A percentile compares a stretch with the other conserved stretches of the same genome.
phyloP scores from a whole-genome alignment of 2,329 filamentous ascomycete genomes.

The Sporothrix variecibatus region DNA sequence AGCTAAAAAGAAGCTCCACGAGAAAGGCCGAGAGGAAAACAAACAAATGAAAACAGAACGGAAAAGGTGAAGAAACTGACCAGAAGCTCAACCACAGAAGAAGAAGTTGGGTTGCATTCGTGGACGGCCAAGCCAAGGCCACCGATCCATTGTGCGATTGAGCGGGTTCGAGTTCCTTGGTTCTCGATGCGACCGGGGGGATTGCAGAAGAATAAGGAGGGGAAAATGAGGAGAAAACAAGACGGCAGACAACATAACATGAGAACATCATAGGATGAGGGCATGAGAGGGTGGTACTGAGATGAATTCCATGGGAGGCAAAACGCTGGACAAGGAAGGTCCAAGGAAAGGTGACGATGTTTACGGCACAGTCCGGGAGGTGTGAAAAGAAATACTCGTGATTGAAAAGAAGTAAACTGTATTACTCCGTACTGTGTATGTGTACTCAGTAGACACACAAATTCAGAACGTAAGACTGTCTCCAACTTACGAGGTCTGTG shows the following conservation, averaged over 20 bases:
- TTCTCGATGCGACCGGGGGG: constrained; percentile 1
- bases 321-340: constrained; percentile 13
- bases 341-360: background rate
- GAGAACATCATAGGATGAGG: background rate
- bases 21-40: constrained; percentile 15
- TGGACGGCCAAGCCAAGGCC: background rate
- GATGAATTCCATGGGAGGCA: constrained; percentile 3
- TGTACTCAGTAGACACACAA: background rate
- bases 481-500: background rate
- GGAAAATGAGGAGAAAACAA: background rate
- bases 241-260: background rate
- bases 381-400: background rate
- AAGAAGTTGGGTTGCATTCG: background rate
- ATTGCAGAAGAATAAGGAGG: background rate
- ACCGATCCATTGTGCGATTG: background rate
- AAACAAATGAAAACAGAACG: background rate
- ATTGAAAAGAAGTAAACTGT: too few species aligned
- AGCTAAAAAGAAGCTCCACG: constrained; percentile 21
- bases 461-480: background rate
- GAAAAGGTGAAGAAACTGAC: background rate
- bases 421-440: background rate
- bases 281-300: background rate
- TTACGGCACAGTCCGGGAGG: background rate
- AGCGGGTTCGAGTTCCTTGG: background rate
- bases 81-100: background rate